phyloP scores from a whole-genome alignment of 495 filamentous ascomycete genomes.

The Annulohypoxylon stygium region DNA sequence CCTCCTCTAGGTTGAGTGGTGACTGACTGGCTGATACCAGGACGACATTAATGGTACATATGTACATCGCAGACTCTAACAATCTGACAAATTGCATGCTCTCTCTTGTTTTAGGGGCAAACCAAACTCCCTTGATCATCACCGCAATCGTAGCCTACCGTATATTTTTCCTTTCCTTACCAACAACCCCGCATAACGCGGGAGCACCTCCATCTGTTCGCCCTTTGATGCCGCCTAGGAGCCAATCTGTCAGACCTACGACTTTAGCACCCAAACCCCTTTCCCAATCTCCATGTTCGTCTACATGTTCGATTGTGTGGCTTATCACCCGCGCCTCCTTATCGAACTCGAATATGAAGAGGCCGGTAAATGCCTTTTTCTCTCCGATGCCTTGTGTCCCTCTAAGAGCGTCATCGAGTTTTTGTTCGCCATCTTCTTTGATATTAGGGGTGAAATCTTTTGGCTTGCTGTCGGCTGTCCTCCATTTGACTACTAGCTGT shows the following conservation, averaged over 20 bases:
- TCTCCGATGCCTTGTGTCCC: constrained; percentile 48
- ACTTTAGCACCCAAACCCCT: constrained; percentile 73
- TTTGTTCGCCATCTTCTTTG: constrained; percentile 48
- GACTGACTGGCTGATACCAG: constrained; percentile 38
- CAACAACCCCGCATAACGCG: constrained; percentile 36
- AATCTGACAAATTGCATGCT: constrained; percentile 1
- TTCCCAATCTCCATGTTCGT: constrained; percentile 78
- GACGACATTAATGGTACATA: constrained; percentile 36
- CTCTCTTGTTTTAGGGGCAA: not conserved
- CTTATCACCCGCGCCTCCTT: constrained; percentile 82
- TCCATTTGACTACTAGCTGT: constrained; percentile 89
- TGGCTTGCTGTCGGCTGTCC: constrained; percentile 62
- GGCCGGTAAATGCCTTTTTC: constrained; percentile 76
- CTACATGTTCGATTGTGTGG: constrained; percentile 94
- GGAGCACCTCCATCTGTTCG: constrained; percentile 49
- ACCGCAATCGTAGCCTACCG: constrained; percentile 12
- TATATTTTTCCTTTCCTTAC: constrained; percentile 28
- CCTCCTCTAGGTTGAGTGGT: constrained; percentile 40
- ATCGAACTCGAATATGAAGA: constrained; percentile 98
- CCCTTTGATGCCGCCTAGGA: constrained; percentile 74
- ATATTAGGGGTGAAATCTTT: constrained; percentile 42
- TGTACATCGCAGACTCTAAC: constrained; percentile 35
- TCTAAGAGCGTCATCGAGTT: constrained; percentile 41
- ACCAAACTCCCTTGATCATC: constrained; percentile 18
- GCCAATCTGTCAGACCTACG: constrained; percentile 89